Percentiles rank a stretch among this genome's conserved stretches.
Evolutionary conservation across 108 stramenopile species (phyloP).

Genomic region (Nannochloropsis oceanica): DNA sequence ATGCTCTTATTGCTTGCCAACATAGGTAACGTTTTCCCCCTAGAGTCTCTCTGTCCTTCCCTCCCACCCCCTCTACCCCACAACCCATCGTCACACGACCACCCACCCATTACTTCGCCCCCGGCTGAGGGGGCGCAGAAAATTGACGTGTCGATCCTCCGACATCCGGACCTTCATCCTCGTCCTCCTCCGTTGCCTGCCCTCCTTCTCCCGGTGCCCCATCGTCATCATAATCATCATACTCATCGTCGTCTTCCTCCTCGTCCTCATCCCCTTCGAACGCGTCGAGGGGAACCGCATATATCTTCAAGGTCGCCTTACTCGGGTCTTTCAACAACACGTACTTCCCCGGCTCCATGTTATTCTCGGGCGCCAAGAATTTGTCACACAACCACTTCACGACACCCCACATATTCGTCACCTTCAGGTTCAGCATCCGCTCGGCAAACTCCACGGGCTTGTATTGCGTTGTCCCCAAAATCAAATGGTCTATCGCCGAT

Average conservation of each 20-base stretch:
- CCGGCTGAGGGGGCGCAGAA: not conserved
- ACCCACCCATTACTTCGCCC: not conserved
- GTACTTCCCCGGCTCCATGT: slow-evolving; percentile 74
- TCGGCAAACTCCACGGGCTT: slow-evolving; percentile 87
- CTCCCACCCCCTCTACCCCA: no score
- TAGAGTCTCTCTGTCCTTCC: no score
- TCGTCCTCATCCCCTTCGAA: slow-evolving; percentile 68
- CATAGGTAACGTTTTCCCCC: no score
- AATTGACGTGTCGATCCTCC: not conserved
- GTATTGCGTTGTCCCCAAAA: slow-evolving; percentile 86
- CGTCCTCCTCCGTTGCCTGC: not conserved
- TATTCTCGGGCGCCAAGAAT: slow-evolving; percentile 41
- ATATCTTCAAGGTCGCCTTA: slow-evolving; percentile 77
- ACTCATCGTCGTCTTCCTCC: slow-evolving; percentile 51
- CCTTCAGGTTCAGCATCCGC: slow-evolving; percentile 69
- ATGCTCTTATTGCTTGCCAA: no score
- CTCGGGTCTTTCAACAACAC: slow-evolving; percentile 90
- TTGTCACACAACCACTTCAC: slow-evolving; percentile 82
- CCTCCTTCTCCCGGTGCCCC: not conserved
- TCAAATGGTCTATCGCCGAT: slow-evolving; percentile 10
- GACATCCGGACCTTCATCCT: not conserved
- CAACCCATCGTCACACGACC: no score
- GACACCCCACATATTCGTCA: slow-evolving; percentile 93
- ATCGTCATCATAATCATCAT: slow-evolving; percentile 1
- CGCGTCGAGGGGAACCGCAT: slow-evolving; percentile 71